These are phyloP conservation scores for Phaeosphaeria sp. DNA, from an alignment of 2,329 filamentous ascomycete genomes.

Conservation along the genomic window DNA sequence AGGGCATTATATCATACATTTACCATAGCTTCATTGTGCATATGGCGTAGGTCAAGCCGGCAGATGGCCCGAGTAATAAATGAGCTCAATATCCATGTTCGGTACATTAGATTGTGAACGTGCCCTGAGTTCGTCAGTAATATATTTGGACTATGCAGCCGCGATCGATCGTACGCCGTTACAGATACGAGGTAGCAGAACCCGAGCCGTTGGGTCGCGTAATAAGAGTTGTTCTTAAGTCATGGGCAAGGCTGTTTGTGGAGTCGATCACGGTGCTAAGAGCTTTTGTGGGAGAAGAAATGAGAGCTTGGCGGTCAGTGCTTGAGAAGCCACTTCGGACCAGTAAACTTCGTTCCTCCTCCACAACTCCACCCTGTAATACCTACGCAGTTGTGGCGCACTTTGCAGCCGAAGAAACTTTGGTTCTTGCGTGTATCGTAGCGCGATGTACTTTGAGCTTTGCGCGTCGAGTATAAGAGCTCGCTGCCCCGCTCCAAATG, in stretches of 20 bases:
- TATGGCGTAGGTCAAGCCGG: slow-evolving; percentile 19
- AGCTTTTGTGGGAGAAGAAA: neutral
- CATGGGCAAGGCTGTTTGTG: neutral
- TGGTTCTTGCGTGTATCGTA: neutral
- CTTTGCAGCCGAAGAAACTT: no score
- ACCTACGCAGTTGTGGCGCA: no score
- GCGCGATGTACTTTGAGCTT: neutral
- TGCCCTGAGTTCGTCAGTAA: neutral
- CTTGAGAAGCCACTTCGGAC: neutral
- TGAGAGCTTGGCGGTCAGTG: slow-evolving; percentile 4
- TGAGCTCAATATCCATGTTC: slow-evolving; percentile 17
- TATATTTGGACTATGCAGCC: neutral
- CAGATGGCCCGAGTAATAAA: slow-evolving; percentile 10
- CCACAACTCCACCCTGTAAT: no score
- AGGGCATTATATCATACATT: neutral
- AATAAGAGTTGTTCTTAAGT: neutral
- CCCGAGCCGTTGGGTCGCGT: neutral
- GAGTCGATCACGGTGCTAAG: slow-evolving; percentile 2
- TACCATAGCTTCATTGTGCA: no score
- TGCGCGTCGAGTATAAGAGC: neutral
- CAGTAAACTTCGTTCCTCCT: neutral
- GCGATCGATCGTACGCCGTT: neutral
- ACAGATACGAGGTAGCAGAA: slow-evolving; percentile 1
- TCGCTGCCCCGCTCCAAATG: neutral
- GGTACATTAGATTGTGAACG: slow-evolving; percentile 7